phyloP scores from a whole-genome alignment of 768 basidiomycete species.

The Strobilomyces confusus region DNA sequence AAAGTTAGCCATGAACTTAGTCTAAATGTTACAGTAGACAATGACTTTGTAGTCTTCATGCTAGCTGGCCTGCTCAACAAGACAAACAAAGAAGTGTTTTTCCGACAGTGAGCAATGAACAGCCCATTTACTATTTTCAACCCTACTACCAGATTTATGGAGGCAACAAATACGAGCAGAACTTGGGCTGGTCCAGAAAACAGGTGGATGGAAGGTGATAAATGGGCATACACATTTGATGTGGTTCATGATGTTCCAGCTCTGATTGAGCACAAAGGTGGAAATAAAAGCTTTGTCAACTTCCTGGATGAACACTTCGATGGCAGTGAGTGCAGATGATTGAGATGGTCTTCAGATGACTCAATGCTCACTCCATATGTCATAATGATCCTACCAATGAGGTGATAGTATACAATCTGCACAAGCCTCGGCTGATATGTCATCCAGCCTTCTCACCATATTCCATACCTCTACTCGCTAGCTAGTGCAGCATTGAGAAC shows the following conservation, averaged over 20 bases:
- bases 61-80: slow-evolving; percentile 56
- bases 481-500: slow-evolving; percentile 68
- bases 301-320: slow-evolving; percentile 60
- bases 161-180: slow-evolving; percentile 66
- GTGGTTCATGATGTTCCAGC: slow-evolving; percentile 68
- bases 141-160: slow-evolving; percentile 68
- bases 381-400: slow-evolving; percentile 85
- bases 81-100: slow-evolving; percentile 43
- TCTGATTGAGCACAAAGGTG: slow-evolving; percentile 63
- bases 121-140: slow-evolving; percentile 69
- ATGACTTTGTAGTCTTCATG: slow-evolving; percentile 32
- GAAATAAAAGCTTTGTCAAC: slow-evolving; percentile 59
- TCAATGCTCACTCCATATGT: slow-evolving; percentile 34
- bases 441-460: slow-evolving; percentile 74
- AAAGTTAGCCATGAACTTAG: background rate
- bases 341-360: background rate
- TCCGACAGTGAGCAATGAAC: slow-evolving; percentile 50
- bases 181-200: slow-evolving; percentile 66
- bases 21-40: slow-evolving; percentile 38
- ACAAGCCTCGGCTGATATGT: slow-evolving; percentile 3
- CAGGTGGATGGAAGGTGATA: slow-evolving; percentile 83
- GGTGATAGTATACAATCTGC: slow-evolving; percentile 22
- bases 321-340: slow-evolving; percentile 35
- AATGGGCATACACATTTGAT: slow-evolving; percentile 76
- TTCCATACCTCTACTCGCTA: slow-evolving; percentile 76